Conservation (phyloP, 2,329 filamentous ascomycete genomes). For the Penicillium concentricum region DNA sequence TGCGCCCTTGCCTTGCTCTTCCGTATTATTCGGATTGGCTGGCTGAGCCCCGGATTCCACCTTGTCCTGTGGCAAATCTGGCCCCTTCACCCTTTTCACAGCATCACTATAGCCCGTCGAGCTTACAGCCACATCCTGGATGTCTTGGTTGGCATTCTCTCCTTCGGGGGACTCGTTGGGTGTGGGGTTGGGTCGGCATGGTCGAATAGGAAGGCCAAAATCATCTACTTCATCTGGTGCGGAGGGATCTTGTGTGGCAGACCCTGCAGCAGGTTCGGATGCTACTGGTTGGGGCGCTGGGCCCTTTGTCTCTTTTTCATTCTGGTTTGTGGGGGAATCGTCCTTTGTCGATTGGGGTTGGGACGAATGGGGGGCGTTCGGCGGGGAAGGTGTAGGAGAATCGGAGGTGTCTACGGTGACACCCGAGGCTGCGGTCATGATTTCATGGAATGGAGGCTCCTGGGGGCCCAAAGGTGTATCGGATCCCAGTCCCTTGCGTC, state of each 20-base stretch:
- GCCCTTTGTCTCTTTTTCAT: constrained; percentile 17
- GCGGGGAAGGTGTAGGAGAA: constrained; percentile 17
- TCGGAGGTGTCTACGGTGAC: constrained; percentile 28
- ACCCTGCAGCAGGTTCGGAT: constrained; percentile 1
- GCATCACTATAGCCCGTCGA: background rate
- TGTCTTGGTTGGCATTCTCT: constrained; percentile 23
- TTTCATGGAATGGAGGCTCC: constrained; percentile 22
- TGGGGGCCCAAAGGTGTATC: constrained; percentile 2
- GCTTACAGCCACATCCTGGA: constrained; percentile 8
- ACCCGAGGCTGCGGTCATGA: constrained; percentile 33
- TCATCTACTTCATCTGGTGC: constrained; percentile 33
- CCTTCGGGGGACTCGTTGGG: constrained; percentile 15
- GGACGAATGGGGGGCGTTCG: constrained; percentile 12
- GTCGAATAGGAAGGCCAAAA: constrained; percentile 41
- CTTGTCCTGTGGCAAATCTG: background rate
- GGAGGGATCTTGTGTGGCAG: constrained; percentile 3
- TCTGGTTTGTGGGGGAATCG: constrained; percentile 8
- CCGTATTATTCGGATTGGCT: background rate
- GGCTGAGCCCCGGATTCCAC: background rate
- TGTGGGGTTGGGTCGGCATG: constrained; percentile 17
- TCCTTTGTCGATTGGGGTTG: constrained; percentile 1
- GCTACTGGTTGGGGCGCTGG: constrained; percentile 7
- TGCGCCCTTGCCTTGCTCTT: constrained; percentile 2
- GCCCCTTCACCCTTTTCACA: background rate
- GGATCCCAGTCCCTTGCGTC: constrained; percentile 19